Evolutionary conservation across 371 early-diverging fungal genomes (phyloP), one percentile per base, ranked within the genome.

Genomic region (Actinomucor elegans): DNA sequence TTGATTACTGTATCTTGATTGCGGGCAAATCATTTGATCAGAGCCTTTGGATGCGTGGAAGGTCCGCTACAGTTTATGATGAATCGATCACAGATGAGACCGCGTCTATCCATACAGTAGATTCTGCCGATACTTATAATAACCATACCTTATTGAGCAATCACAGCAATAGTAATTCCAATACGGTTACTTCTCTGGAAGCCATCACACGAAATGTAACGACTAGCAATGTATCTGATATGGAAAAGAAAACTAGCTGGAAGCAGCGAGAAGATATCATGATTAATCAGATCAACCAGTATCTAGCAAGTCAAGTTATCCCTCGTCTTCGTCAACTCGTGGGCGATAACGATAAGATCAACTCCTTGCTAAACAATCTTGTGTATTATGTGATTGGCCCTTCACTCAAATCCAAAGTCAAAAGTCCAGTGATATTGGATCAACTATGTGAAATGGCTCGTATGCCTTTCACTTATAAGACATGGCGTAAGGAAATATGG

Each of bases 401-500:
- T 10, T 67, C 73, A 2, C 53, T 94, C 12, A 85, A 85, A 43
- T 77, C 87, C 4, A 83, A 74, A 24, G 59, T 47, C 14, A 71
- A 69, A 53, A 71, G 59, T 17, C 50, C 71, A 2, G 50, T 73
- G 4, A 54, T 80, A 4, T 42, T 80, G 5, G 73, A 79, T 41
- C 79, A 79, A 34, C 46, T 85, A 29, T 66, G 61, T 50, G 82
- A 80, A 52, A 77, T 89, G 58, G 76, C 89, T 1, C 67, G 77
- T 49, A 78, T 89, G 55, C 81, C 87, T 6, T 83, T 75, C 37
- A 82, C 83, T 1, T 82, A 84, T 51, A 77, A 82, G 17, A 79
- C 86, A 0, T 91, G 90, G 90, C 71, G 87, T 5, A 89, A 90
- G 56, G 93, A 93, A 52, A 76, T 83, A 0, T 91, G 92, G 92